Conservation (phyloP, 495 filamentous ascomycete genomes). For the Cercophora newfieldiana region DNA sequence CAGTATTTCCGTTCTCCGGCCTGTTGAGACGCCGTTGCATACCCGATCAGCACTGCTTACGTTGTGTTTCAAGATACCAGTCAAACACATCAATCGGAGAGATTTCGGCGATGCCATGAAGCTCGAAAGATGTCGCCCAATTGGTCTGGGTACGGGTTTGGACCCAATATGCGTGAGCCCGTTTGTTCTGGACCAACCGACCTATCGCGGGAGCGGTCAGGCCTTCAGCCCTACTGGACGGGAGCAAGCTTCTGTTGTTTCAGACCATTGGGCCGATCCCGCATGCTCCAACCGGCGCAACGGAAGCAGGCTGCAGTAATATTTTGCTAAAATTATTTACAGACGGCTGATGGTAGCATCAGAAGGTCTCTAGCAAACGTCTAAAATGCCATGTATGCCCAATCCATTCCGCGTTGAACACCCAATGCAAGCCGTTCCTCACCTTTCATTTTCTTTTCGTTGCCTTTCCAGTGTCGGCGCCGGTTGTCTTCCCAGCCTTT, state of each 20-base stretch:
- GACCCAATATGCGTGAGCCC: constrained; percentile 3
- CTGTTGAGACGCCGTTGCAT: too few relatives aligned
- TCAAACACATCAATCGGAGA: too few relatives aligned
- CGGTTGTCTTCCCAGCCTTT: constrained; percentile 36
- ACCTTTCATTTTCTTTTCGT: constrained; percentile 51
- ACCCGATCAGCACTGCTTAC: too few relatives aligned
- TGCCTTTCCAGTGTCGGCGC: constrained; percentile 43
- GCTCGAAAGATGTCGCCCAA: background rate
- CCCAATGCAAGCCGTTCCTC: background rate
- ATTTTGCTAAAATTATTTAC: background rate
- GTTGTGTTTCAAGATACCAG: too few relatives aligned
- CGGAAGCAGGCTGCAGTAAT: background rate
- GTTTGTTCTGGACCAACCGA: background rate
- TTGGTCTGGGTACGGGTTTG: background rate
- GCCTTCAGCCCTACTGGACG: constrained; percentile 13
- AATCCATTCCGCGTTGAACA: background rate
- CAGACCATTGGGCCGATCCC: constrained; percentile 1
- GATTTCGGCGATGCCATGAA: background rate
- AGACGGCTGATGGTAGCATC: background rate
- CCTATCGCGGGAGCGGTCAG: background rate
- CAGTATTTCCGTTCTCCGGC: too few relatives aligned
- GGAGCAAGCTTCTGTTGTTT: constrained; percentile 8
- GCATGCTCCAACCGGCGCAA: constrained; percentile 11
- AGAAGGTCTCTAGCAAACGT: background rate
- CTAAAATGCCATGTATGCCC: background rate